A percentile compares a stretch with the other conserved stretches of the same genome.
These are phyloP conservation scores for Cinnamomum chago DNA, from an alignment of 164 flowering plant genomes.

Conservation along the genomic window DNA sequence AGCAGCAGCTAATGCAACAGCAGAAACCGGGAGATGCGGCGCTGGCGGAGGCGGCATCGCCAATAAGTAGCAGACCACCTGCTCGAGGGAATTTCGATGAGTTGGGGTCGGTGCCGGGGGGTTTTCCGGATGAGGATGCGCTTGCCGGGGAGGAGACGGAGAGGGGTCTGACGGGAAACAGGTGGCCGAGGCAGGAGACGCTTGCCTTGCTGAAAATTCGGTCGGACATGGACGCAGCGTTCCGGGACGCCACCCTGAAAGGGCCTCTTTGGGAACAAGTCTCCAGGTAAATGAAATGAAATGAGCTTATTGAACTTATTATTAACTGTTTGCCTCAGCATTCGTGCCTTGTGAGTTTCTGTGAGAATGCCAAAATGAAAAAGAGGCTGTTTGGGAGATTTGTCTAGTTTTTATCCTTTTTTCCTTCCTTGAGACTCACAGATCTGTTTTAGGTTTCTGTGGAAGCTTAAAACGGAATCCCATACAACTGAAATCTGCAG, in stretches of 20 bases:
- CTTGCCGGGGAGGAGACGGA: conserved; percentile 35
- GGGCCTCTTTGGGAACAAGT: conserved; percentile 97
- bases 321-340: no score
- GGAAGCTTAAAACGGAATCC: background rate
- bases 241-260: conserved; percentile 80
- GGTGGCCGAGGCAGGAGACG: conserved; percentile 95
- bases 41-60: conserved; percentile 35
- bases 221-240: conserved; percentile 83
- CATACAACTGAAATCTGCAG: background rate
- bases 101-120: conserved; percentile 23
- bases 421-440: conserved; percentile 2
- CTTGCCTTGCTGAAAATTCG: conserved; percentile 75
- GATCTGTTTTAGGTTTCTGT: background rate
- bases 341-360: background rate
- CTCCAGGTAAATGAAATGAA: conserved; percentile 54
- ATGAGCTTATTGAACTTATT: no score
- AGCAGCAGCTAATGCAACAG: conserved; percentile 8
- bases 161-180: conserved; percentile 38
- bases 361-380: no score
- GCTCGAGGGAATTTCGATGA: conserved; percentile 33
- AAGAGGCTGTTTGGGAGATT: background rate
- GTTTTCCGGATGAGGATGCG: conserved; percentile 29
- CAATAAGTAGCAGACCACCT: conserved; percentile 52
- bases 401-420: background rate
- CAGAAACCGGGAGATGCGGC: background rate